Percentiles rank a stretch among this genome's conserved stretches.
phyloP scores from a whole-genome alignment of 192 early-diverging fungal genomes.

The Coemansia sp. region DNA sequence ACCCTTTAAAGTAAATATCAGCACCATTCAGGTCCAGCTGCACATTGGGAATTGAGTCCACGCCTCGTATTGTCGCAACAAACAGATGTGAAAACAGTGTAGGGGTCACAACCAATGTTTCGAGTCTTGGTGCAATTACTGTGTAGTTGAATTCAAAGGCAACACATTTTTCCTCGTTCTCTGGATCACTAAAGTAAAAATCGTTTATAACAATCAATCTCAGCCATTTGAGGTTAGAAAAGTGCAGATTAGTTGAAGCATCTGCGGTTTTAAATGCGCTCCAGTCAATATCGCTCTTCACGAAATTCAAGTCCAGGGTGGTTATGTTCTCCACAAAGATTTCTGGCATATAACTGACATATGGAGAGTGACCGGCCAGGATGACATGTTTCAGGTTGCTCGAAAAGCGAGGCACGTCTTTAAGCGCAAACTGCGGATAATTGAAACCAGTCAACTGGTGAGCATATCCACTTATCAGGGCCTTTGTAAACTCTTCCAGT shows the following conservation, averaged over 20 bases:
- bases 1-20: neutral
- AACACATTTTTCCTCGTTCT: neutral
- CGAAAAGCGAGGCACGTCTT: neutral
- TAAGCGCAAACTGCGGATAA: neutral
- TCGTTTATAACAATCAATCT: neutral
- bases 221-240: neutral
- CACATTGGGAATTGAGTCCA: neutral
- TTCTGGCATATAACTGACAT: neutral
- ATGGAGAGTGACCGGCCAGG: neutral
- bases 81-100: neutral
- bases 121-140: slow-evolving; percentile 3
- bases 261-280: neutral
- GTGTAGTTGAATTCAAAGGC: neutral
- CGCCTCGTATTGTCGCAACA: neutral
- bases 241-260: neutral
- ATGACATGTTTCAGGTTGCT: neutral
- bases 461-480: neutral
- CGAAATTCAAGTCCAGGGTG: neutral
- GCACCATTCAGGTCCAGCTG: neutral
- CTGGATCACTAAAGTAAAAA: neutral
- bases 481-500: neutral
- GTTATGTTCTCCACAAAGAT: neutral
- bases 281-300: neutral
- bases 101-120: neutral
- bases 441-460: neutral